A percentile compares a stretch with the other conserved stretches of the same genome.
These are phyloP conservation scores for Hygrophorus russula DNA, from an alignment of 768 basidiomycete species.

Conservation along the genomic window DNA sequence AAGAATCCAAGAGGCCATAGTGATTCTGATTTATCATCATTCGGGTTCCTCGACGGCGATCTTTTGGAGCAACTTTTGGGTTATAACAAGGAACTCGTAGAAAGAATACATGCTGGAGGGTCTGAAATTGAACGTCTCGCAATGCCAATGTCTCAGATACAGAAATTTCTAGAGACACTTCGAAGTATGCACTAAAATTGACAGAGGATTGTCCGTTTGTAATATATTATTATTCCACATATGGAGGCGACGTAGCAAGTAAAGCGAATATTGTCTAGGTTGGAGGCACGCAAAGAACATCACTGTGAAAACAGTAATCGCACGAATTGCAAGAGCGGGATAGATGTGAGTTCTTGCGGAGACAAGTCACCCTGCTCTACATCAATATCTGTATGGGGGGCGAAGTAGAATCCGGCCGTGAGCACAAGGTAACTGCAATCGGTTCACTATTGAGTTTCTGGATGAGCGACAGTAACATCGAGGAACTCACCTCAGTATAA, in stretches of 20 bases:
- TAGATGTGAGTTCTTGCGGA: slow-evolving; percentile 26
- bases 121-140: slow-evolving; percentile 48
- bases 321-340: slow-evolving; percentile 12
- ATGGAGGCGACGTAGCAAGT: neutral
- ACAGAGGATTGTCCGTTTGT: neutral
- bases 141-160: slow-evolving; percentile 31
- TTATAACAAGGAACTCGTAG: slow-evolving; percentile 30
- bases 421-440: slow-evolving; percentile 78
- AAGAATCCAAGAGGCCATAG: slow-evolving; percentile 42
- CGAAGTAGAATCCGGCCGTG: slow-evolving; percentile 85
- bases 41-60: slow-evolving; percentile 84
- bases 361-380: slow-evolving; percentile 23
- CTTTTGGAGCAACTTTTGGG: slow-evolving; percentile 62
- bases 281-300: neutral
- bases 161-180: slow-evolving; percentile 34
- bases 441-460: neutral
- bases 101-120: slow-evolving; percentile 44
- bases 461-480: neutral
- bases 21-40: slow-evolving; percentile 44
- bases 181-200: slow-evolving; percentile 42
- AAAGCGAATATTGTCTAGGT: neutral
- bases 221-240: neutral
- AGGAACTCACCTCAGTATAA: slow-evolving; percentile 71
- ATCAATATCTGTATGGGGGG: slow-evolving; percentile 40
- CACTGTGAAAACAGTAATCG: neutral